Percentiles rank a stretch among this genome's conserved stretches.
phyloP scores from a whole-genome alignment of 306 rosid species.

The Vicia villosa region DNA sequence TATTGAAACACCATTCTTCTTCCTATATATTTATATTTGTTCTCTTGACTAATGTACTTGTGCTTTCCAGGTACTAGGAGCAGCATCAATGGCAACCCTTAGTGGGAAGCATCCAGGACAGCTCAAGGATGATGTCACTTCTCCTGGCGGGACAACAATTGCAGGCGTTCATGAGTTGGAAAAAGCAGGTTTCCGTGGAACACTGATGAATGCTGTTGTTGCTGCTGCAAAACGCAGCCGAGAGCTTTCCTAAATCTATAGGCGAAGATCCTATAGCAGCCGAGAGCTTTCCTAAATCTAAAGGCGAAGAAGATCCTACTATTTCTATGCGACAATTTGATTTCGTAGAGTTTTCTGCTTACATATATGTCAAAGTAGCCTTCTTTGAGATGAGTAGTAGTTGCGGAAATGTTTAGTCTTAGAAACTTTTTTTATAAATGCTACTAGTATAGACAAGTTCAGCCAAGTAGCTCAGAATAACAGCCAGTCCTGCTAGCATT shows the following conservation, averaged over 20 bases:
- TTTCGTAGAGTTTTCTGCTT: slow-evolving; percentile 2
- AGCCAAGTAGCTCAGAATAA: slow-evolving; percentile 2
- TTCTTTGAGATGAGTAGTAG: slow-evolving; percentile 18
- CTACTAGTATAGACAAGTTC: not conserved
- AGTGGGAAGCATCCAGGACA: slow-evolving; percentile 82
- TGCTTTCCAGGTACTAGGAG: slow-evolving; percentile 75
- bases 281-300: slow-evolving; percentile 56
- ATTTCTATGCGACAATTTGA: not conserved
- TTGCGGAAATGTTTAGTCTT: slow-evolving; percentile 21
- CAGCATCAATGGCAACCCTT: slow-evolving; percentile 71
- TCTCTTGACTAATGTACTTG: not conserved
- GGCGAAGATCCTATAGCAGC: slow-evolving; percentile 41
- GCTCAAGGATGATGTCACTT: slow-evolving; percentile 85
- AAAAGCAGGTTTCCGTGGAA: slow-evolving; percentile 92
- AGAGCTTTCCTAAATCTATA: slow-evolving; percentile 55
- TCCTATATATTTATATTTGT: not conserved
- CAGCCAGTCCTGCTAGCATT: not conserved
- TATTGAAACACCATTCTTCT: not conserved
- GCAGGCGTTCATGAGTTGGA: slow-evolving; percentile 87
- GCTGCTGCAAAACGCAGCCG: slow-evolving; percentile 78
- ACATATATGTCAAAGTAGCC: not conserved
- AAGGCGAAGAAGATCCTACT: slow-evolving; percentile 2
- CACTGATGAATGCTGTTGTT: slow-evolving; percentile 83
- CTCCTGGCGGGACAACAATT: slow-evolving; percentile 92
- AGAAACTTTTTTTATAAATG: slow-evolving; percentile 12